A percentile compares a stretch with the other conserved stretches of the same genome.
Conservation (phyloP, 1,284 basidiomycete species). For the Fomes fomentarius region DNA sequence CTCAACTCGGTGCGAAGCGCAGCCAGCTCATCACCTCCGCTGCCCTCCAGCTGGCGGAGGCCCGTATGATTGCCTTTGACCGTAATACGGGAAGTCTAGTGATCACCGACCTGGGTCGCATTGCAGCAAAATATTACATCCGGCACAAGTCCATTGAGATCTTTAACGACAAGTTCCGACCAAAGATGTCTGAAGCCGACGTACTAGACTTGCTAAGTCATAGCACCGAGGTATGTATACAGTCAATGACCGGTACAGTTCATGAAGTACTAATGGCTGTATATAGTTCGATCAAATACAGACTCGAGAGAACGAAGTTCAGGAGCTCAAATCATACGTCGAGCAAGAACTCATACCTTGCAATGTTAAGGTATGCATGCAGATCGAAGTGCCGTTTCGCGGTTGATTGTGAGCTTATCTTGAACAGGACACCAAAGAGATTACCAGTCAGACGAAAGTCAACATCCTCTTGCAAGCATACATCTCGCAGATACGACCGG, state of each 20-base stretch:
- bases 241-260: not conserved
- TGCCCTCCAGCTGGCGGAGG: slow-evolving; percentile 72
- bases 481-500: slow-evolving; percentile 81
- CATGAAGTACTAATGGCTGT: not conserved
- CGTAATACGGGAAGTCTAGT: slow-evolving; percentile 62
- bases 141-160: slow-evolving; percentile 86
- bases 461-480: slow-evolving; percentile 94
- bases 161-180: slow-evolving; percentile 84
- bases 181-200: slow-evolving; percentile 94
- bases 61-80: slow-evolving; percentile 87
- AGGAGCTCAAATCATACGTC: slow-evolving; percentile 81
- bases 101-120: slow-evolving; percentile 89
- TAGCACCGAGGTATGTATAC: slow-evolving; percentile 80
- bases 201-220: slow-evolving; percentile 84
- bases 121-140: slow-evolving; percentile 98
- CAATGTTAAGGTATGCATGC: slow-evolving; percentile 67
- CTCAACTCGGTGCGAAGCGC: slow-evolving; percentile 77
- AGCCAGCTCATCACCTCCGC: slow-evolving; percentile 74
- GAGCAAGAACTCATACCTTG: slow-evolving; percentile 79
- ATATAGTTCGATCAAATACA: slow-evolving; percentile 92
- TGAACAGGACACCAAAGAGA: slow-evolving; percentile 72
- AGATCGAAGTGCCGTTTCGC: too few relatives aligned
- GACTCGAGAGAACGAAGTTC: slow-evolving; percentile 86
- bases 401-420: not conserved
- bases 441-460: slow-evolving; percentile 85